These are phyloP conservation scores for Penicillium sp. DNA, from an alignment of 2,329 filamentous ascomycete species.

Conservation along the genomic window DNA sequence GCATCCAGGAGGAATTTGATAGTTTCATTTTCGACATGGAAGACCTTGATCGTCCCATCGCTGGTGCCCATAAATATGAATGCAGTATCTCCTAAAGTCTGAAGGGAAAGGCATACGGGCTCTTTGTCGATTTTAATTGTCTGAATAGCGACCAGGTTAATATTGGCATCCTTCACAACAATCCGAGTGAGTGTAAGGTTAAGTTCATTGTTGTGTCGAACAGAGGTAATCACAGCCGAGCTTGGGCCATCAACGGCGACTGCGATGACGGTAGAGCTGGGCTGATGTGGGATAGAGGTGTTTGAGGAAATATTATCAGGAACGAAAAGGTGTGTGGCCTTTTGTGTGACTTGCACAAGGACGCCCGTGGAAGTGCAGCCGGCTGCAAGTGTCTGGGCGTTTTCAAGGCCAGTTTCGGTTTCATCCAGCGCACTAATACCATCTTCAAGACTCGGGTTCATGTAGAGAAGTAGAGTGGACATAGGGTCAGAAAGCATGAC, in stretches of 20 bases:
- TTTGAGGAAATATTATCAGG: slow-evolving; percentile 31
- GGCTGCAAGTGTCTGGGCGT: slow-evolving; percentile 52
- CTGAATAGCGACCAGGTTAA: slow-evolving; percentile 33
- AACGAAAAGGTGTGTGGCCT: slow-evolving; percentile 41
- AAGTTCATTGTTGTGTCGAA: slow-evolving; percentile 35
- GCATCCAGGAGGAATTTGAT: slow-evolving; percentile 35
- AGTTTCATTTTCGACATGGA: slow-evolving; percentile 32
- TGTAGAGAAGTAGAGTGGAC: slow-evolving; percentile 46
- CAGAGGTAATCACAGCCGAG: slow-evolving; percentile 39
- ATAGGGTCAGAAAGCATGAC: slow-evolving; percentile 52
- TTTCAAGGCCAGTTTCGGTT: slow-evolving; percentile 48
- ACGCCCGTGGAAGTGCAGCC: slow-evolving; percentile 43
- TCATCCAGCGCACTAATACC: slow-evolving; percentile 50
- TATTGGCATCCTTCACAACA: slow-evolving; percentile 19
- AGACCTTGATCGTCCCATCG: slow-evolving; percentile 45
- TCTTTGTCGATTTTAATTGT: slow-evolving; percentile 40
- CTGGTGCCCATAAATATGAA: slow-evolving; percentile 51
- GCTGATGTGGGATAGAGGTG: slow-evolving; percentile 31
- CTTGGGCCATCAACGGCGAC: slow-evolving; percentile 39
- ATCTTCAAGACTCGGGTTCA: slow-evolving; percentile 46
- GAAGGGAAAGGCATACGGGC: slow-evolving; percentile 45
- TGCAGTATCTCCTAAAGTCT: slow-evolving; percentile 33
- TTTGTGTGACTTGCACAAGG: slow-evolving; percentile 52
- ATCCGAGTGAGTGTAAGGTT: slow-evolving; percentile 39
- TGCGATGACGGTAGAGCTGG: slow-evolving; percentile 34